These are phyloP conservation scores for Extremus antarcticus DNA, from an alignment of 495 filamentous ascomycete species.

Conservation along the genomic window DNA sequence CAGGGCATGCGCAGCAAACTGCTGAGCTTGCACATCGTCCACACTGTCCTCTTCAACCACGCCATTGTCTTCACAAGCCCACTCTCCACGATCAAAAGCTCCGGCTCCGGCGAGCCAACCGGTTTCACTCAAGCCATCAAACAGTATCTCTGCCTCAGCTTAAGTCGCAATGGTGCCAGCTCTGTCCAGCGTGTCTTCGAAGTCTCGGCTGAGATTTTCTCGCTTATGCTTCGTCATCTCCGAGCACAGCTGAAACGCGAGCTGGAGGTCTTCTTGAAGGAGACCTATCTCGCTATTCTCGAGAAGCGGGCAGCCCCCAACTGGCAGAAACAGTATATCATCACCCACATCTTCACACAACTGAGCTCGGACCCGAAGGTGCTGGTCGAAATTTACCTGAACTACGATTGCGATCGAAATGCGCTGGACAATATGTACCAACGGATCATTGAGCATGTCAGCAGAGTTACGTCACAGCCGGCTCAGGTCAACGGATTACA, in stretches of 20 bases:
- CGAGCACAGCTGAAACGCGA: conserved; percentile 96
- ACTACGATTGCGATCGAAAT: conserved; percentile 93
- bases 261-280: conserved; percentile 93
- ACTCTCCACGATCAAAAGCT: conserved; percentile 77
- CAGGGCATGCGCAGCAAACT: conserved; percentile 96
- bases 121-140: conserved; percentile 91
- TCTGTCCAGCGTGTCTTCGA: conserved; percentile 86
- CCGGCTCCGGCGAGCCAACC: conserved; percentile 71
- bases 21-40: conserved; percentile 85
- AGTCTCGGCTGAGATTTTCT: conserved; percentile 94
- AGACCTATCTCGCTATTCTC: conserved; percentile 90
- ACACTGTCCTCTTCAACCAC: conserved; percentile 87
- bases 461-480: conserved; percentile 65
- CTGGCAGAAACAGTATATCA: conserved; percentile 85
- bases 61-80: conserved; percentile 79
- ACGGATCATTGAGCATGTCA: conserved; percentile 81
- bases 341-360: conserved; percentile 65
- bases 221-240: conserved; percentile 90
- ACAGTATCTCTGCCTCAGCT: conserved; percentile 86
- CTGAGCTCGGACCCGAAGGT: conserved; percentile 76
- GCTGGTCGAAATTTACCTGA: conserved; percentile 91
- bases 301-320: conserved; percentile 76
- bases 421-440: conserved; percentile 96
- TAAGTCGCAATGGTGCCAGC: conserved; percentile 90
- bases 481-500: conserved; percentile 62